Evolutionary conservation across 1,284 basidiomycete genomes (phyloP), one percentile per base, ranked within the genome.

Genomic region (Pisolithus thermaeus): DNA sequence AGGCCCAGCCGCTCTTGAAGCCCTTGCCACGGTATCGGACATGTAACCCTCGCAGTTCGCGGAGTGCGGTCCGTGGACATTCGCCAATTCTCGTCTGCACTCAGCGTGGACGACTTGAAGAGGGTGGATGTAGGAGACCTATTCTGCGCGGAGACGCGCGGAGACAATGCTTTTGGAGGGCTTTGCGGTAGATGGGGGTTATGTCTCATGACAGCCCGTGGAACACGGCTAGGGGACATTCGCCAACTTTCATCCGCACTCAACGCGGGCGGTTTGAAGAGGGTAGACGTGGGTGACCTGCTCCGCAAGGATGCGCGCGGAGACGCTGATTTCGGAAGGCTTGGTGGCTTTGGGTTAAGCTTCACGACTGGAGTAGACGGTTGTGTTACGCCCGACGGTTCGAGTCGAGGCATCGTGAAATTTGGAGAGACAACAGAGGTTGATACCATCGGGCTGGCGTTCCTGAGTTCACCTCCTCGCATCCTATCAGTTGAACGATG

Each of bases 61-160:
- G 64, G 68, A 11, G 64, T 53, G 18, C 64, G 68, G 16, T 11
- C 56, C 30, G 46, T 58, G 18, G 65, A 53, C 56, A 70, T 61
- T 12, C 47, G 47, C 66, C 68, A 70, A 16, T 43, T 27, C 42
- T 54, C 12, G 30, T 51, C 58, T 16, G 54, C 60, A 3, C 60
- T 50, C 9, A 56, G 46, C 27, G 46, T 50, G 8, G 45, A 16
- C 3, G 27, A 27, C 12, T 4, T 42, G 23, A 43, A 7, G 9
- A 28, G 27, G 32, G 32, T 35, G 0, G 32, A 35, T 14, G 4
- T 14, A 16, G 25, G 5, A 7, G 42, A 14, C n/a, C 39, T 14
- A 22, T 23, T 14, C 14, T 14, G 39, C 25, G 39, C 14, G 8
- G 41, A 30, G 28, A 45, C 49, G 40, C 42, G 22, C 6, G 16